Percentiles rank a stretch among this genome's conserved stretches.
Conservation (phyloP, 805 yeast species). For the Ogataea methylovora region DNA sequence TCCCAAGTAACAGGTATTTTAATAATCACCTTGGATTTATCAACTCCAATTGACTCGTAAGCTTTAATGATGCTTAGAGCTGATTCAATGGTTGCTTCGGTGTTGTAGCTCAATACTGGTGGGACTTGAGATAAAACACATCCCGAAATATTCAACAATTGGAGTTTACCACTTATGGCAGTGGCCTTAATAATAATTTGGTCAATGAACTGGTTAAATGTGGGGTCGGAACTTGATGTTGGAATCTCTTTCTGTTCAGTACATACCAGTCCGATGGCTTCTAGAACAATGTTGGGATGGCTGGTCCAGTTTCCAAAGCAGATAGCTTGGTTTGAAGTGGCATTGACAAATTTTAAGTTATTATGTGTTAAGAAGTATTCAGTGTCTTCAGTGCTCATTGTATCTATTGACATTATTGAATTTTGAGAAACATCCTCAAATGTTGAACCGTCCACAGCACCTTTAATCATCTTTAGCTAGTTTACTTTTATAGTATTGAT, state of each 20-base stretch:
- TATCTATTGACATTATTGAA: conserved; percentile 16
- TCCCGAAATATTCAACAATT: conserved; percentile 13
- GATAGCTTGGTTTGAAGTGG: conserved; percentile 23
- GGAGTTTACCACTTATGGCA: conserved; percentile 18
- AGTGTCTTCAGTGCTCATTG: conserved; percentile 15
- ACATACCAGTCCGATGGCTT: conserved; percentile 12
- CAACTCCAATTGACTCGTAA: conserved; percentile 24
- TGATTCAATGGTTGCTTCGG: conserved; percentile 16
- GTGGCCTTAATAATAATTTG: conserved; percentile 12
- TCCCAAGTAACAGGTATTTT: conserved; percentile 29
- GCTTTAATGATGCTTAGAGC: conserved; percentile 23
- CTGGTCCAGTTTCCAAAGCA: conserved; percentile 13
- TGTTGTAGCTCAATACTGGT: conserved; percentile 18
- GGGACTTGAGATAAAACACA: conserved; percentile 21
- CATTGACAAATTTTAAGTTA: conserved; percentile 15
- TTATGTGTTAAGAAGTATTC: conserved; percentile 8
- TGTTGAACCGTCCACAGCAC: too few relatives aligned
- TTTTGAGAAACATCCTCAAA: conserved; percentile 12
- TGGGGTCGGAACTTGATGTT: conserved; percentile 5
- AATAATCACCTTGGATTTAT: conserved; percentile 23
- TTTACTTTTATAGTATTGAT: too few relatives aligned
- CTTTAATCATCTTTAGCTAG: too few relatives aligned
- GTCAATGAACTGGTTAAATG: conserved; percentile 8
- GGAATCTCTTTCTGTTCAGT: conserved; percentile 7
- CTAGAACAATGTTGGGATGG: conserved; percentile 14